A percentile compares a stretch with the other conserved stretches of the same genome.
phyloP scores from a whole-genome alignment of 2,329 filamentous ascomycete species.

The Dissoconium aciculare region DNA sequence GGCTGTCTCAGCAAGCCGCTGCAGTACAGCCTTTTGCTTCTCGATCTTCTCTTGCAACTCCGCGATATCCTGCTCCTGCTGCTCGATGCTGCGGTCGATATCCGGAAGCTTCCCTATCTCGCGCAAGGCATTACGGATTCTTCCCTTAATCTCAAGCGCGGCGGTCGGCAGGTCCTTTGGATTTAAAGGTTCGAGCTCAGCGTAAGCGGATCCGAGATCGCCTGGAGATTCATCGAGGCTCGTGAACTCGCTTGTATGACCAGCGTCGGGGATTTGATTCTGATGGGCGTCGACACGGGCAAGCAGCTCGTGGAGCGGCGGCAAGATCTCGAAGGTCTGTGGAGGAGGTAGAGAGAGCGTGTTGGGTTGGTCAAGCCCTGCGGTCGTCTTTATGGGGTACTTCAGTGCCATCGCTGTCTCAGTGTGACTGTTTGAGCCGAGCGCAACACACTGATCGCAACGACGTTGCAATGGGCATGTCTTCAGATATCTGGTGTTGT shows the following conservation, averaged over 20 bases:
- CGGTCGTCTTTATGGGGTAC: slow-evolving; percentile 13
- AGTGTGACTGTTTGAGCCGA: slow-evolving; percentile 1
- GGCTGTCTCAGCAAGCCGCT: too few relatives aligned
- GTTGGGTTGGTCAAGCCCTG: slow-evolving; percentile 12
- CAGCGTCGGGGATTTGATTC: slow-evolving; percentile 5
- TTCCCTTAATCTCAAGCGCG: slow-evolving; percentile 58
- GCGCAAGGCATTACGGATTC: slow-evolving; percentile 55
- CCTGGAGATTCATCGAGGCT: slow-evolving; percentile 17
- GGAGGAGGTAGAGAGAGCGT: slow-evolving; percentile 49
- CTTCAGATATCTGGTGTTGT: too few relatives aligned
- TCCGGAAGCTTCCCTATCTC: slow-evolving; percentile 54
- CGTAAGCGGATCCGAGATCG: slow-evolving; percentile 25
- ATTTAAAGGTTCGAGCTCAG: slow-evolving; percentile 31
- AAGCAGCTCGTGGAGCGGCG: slow-evolving; percentile 65
- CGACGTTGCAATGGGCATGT: too few relatives aligned
- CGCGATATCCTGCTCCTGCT: slow-evolving; percentile 57
- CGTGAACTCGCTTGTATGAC: slow-evolving; percentile 6
- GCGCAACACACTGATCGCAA: too few relatives aligned
- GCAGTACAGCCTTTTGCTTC: slow-evolving; percentile 46
- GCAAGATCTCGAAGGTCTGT: slow-evolving; percentile 71
- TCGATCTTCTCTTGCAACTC: slow-evolving; percentile 50
- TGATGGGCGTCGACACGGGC: slow-evolving; percentile 41
- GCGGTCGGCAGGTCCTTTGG: slow-evolving; percentile 67
- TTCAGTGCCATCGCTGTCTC: slow-evolving; percentile 11
- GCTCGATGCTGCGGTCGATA: slow-evolving; percentile 48